A percentile compares a stretch with the other conserved stretches of the same genome.
phyloP scores from a whole-genome alignment of 306 rosid genomes.

The Ceratonia siliqua region DNA sequence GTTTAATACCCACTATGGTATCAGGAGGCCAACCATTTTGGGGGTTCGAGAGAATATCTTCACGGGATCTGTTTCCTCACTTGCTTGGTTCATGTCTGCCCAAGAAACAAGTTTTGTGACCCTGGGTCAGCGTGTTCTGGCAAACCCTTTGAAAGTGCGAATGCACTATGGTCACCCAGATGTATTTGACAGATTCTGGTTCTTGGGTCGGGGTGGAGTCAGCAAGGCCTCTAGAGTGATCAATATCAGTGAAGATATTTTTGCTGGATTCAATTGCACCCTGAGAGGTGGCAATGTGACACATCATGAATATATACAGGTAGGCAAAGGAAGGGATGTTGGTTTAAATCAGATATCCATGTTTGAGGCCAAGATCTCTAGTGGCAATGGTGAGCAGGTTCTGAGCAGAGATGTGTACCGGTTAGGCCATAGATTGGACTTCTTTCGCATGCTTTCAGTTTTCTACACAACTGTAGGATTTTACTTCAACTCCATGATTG shows the following conservation, averaged over 20 bases:
- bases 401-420: slow-evolving; percentile 93
- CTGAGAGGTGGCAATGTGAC: slow-evolving; percentile 95
- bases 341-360: slow-evolving; percentile 91
- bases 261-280: slow-evolving; percentile 96
- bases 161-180: slow-evolving; percentile 99
- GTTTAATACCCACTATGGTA: slow-evolving; percentile 59
- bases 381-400: slow-evolving; percentile 97
- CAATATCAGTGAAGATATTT: slow-evolving; percentile 95
- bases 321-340: slow-evolving; percentile 97
- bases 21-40: slow-evolving; percentile 84
- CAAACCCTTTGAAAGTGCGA: slow-evolving; percentile 91
- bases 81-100: slow-evolving; percentile 98
- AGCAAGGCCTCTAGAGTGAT: slow-evolving; percentile 95
- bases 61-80: slow-evolving; percentile 96
- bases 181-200: slow-evolving; percentile 96
- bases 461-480: slow-evolving; percentile 83
- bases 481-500: slow-evolving; percentile 77
- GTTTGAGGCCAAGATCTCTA: slow-evolving; percentile 94
- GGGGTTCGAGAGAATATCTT: slow-evolving; percentile 93
- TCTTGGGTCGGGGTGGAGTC: slow-evolving; percentile 80
- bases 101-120: slow-evolving; percentile 95
- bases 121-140: slow-evolving; percentile 88
- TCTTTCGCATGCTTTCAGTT: slow-evolving; percentile 94
- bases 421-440: slow-evolving; percentile 93
- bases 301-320: slow-evolving; percentile 95